Base-by-base conservation (phyloP, 164 flowering plant species). In the Nymphaea colorata region DNA sequence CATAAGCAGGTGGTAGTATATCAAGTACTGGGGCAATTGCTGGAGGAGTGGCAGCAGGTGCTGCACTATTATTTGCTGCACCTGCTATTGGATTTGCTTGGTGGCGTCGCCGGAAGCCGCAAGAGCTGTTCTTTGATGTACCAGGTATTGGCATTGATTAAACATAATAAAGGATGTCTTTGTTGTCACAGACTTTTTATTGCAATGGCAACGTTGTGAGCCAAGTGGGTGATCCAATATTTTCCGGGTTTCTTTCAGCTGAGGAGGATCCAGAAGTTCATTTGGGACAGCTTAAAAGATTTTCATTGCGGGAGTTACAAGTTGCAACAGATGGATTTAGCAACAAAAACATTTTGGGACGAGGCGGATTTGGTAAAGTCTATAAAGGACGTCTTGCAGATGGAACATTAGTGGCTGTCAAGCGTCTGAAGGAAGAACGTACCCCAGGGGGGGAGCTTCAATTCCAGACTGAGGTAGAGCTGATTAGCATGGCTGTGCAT, bases 221-320 rank as follows among this genome's bases (percentile, higher is more conserved):
- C 53, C 53, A 10, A 45, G 4, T 10, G 3, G 43, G 14, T 41
- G 60, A 55, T 15, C 60, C 41, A 41, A 16, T 14, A 68, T 18
- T 44, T n/a, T 69, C 55, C 53, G 10, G 10, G 10, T 41, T 55
- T 66, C 36, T 67, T 69, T 61, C 80, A 79, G 85, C 83, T 67
- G 85, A 79, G 55, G 85, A 82, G 74, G 82, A 82, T 73, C 84
- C 84, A 2, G 84, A 81, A 70, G 83, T 82, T 66, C 85, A 78
- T 65, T 74, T 82, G 55, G 85, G 85, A 11, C 85, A 82, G 69
- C 82, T 82, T 5, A 82, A 79, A 67, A 72, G 80, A 64, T 82
- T 82, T 62, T 82, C 83, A 44, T 64, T 82, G 16, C 77, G 81
- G 17, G 85, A 82, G 69, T 68, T 82, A 43, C 83, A 73, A 66